Evolutionary conservation across 73 alveolate genomes (phyloP).

Genomic region (Paramecium primaurelia): DNA sequence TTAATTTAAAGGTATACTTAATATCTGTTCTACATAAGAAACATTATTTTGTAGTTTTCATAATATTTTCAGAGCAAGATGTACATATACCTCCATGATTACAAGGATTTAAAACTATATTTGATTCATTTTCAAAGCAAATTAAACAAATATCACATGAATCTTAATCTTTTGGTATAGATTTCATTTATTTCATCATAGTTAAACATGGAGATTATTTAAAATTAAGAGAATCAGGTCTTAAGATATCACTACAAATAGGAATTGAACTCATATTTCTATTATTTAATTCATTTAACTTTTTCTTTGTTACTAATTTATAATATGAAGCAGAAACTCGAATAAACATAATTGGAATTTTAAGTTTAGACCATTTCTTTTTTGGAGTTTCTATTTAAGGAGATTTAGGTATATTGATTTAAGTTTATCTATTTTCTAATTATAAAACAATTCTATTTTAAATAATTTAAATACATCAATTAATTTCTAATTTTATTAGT

Average conservation of each 20-base stretch:
- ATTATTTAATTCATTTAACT: background rate
- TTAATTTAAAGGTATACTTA: background rate
- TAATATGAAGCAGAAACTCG: conserved; percentile 4
- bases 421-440: background rate
- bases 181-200: background rate
- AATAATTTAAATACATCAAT: background rate
- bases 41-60: background rate
- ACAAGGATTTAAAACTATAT: background rate
- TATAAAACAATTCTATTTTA: background rate
- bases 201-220: conserved; percentile 30
- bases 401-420: background rate
- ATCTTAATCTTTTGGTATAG: background rate
- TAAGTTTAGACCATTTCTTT: conserved; percentile 22
- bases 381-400: background rate
- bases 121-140: conserved; percentile 38
- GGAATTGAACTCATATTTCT: background rate
- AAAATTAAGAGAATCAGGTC: conserved; percentile 37
- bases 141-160: conserved; percentile 3
- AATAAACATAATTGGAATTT: background rate
- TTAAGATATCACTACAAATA: background rate
- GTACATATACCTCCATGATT: conserved; percentile 33
- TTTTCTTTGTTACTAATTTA: background rate
- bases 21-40: conserved; percentile 20
- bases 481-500: background rate
- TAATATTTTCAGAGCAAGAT: background rate